Evolutionary conservation across 2,329 filamentous ascomycete species (phyloP), one percentile per base, ranked within the genome.

Genomic region (Aspergillus neoniger): DNA sequence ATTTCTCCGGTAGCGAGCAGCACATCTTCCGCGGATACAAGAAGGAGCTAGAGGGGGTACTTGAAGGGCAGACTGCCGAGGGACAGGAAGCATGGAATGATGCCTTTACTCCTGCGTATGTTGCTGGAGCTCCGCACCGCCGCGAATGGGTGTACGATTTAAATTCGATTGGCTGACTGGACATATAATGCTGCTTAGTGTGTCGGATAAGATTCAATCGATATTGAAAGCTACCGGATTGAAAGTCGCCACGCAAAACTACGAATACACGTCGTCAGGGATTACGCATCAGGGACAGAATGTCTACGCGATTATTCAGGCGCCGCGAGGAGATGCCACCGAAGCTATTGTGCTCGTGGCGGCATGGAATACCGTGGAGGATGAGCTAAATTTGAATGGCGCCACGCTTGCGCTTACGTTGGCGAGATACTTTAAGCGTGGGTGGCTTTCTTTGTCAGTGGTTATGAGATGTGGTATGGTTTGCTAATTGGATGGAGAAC

Each of bases 1-100:
- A 99, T 77, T 99, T 99, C 74, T 89, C 91, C 6, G 95, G 95
- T 17, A 96, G 92, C 76, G 95, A 99, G 74, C 93, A 98, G 80
- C 91, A 97, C 76, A 86, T 98, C 65, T 93, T 98, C 72, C 86
- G 92, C 50, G 95, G 92, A 7, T 98, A 96, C 76, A 87, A 90
- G 71, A 88, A 91, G 72, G 95, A 98, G 79, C 82, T 96, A 54
- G 86, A 90, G 67, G 82, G 79, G 8, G 72, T 70, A 72, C 53
- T 76, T 15, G 12, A 8, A 28, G 60, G 67, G 17, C 65, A 68
- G 44, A 64, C 63, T 2, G 57, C 38, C 2, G 57, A 65, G 17
- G 61, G 52, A 14, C 48, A 48, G 17, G 63, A 55, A 17, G 51
- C 17, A n/a, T 54, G 60, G 58, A 58, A 57, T 56, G 60, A 58